Conservation (phyloP, 1,284 basidiomycete species). For the Rhodotorula mucilaginosa region DNA sequence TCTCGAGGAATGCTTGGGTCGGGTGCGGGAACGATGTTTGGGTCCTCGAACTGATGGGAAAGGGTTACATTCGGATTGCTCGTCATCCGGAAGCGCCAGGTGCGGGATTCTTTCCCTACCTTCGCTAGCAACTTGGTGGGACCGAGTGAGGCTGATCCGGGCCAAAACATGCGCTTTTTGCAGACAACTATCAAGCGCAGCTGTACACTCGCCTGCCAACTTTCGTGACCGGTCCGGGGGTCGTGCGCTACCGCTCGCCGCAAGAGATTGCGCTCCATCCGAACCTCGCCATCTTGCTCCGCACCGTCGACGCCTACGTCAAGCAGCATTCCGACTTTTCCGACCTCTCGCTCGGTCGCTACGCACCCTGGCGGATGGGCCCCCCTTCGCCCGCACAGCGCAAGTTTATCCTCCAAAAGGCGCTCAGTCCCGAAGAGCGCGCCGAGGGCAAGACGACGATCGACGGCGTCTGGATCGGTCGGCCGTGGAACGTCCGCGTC, state of each 20-base stretch:
- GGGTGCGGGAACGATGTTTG: constrained; percentile 71
- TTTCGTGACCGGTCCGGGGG: not conserved
- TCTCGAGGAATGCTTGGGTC: constrained; percentile 66
- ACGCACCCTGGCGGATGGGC: constrained; percentile 53
- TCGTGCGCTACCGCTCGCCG: not conserved
- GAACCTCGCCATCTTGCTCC: constrained; percentile 56
- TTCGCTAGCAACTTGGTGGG: too few relatives aligned
- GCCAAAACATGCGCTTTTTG: not conserved
- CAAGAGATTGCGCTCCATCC: constrained; percentile 55
- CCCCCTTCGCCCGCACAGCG: not conserved
- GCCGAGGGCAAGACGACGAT: constrained; percentile 44
- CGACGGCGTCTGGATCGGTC: constrained; percentile 28
- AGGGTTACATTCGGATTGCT: constrained; percentile 67
- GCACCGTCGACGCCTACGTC: constrained; percentile 67
- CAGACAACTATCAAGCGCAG: constrained; percentile 2
- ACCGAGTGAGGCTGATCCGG: not conserved
- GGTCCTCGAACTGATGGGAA: constrained; percentile 73
- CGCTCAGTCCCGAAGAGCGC: constrained; percentile 50
- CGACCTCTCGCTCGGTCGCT: constrained; percentile 35
- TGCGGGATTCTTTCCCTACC: not conserved
- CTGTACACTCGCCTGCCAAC: not conserved
- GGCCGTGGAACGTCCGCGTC: constrained; percentile 10
- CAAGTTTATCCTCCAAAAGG: constrained; percentile 49
- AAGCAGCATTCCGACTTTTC: constrained; percentile 48
- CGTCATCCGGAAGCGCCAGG: not conserved